Conservation (phyloP, 2,329 filamentous ascomycete species). For the Paraphaeosphaeria sporulosa region DNA sequence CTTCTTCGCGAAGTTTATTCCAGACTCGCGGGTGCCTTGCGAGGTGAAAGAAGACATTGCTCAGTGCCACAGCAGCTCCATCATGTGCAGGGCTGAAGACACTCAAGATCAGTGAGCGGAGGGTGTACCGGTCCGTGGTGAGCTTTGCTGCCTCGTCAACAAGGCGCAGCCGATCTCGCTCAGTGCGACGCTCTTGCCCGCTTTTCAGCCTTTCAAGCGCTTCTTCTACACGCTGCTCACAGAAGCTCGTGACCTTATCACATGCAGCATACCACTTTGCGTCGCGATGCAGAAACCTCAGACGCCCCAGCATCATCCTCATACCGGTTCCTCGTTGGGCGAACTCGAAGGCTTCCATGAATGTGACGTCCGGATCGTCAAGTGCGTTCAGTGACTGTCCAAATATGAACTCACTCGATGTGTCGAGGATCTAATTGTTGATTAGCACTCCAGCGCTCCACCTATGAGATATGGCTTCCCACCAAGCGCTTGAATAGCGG, state of each 20-base stretch:
- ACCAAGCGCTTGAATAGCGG: slow-evolving; percentile 18
- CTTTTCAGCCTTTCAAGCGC: slow-evolving; percentile 12
- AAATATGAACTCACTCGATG: slow-evolving; percentile 22
- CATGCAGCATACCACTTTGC: slow-evolving; percentile 16
- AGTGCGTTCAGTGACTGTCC: slow-evolving; percentile 17
- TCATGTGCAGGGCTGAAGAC: slow-evolving; percentile 32
- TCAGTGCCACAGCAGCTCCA: slow-evolving; percentile 25
- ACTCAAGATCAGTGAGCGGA: slow-evolving; percentile 26
- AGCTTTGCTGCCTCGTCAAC: slow-evolving; percentile 28
- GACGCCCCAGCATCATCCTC: slow-evolving; percentile 1
- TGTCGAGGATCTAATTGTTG: slow-evolving; percentile 15
- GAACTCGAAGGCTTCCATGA: slow-evolving; percentile 18
- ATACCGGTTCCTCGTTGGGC: slow-evolving; percentile 10
- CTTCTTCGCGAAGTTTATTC: slow-evolving; percentile 26
- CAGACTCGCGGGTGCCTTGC: slow-evolving; percentile 27
- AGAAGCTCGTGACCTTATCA: slow-evolving; percentile 12
- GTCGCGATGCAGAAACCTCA: slow-evolving; percentile 14
- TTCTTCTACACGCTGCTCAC: slow-evolving; percentile 17
- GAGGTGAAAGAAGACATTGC: slow-evolving; percentile 31
- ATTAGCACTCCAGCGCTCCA: not conserved
- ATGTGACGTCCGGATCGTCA: slow-evolving; percentile 9
- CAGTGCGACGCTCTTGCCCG: slow-evolving; percentile 10
- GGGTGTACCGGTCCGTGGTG: slow-evolving; percentile 23
- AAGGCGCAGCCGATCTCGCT: slow-evolving; percentile 18
- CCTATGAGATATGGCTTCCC: not conserved